Evolutionary conservation across 2,329 filamentous ascomycete species (phyloP).

Genomic region (Penicillium sp.): DNA sequence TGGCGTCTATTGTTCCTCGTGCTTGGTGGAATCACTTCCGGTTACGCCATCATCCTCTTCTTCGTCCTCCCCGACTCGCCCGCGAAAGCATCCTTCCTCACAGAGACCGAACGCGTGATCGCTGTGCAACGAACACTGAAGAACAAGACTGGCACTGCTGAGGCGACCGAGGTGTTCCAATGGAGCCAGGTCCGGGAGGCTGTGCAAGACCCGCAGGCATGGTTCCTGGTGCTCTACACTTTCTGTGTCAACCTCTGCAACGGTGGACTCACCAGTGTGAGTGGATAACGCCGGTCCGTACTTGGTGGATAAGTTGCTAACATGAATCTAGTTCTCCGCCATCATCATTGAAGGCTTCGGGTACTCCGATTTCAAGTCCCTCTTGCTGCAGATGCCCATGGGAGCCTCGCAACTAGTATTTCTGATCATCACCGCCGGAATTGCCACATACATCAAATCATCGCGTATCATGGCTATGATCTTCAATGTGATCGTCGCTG

Average conservation of each 20-base stretch:
- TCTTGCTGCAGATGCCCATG: conserved; percentile 40
- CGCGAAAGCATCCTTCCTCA: conserved; percentile 36
- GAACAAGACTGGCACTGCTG: conserved; percentile 54
- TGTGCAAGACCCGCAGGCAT: conserved; percentile 32
- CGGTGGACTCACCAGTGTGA: conserved; percentile 31
- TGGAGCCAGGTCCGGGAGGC: conserved; percentile 42
- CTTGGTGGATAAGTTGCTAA: background rate
- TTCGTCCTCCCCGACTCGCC: conserved; percentile 20
- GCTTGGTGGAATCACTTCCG: conserved; percentile 31
- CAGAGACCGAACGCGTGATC: conserved; percentile 44
- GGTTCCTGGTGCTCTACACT: conserved; percentile 34
- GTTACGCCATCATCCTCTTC: conserved; percentile 20
- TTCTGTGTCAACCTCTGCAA: conserved; percentile 36
- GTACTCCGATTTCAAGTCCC: conserved; percentile 35
- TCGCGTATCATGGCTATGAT: conserved; percentile 37
- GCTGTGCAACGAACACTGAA: conserved; percentile 54
- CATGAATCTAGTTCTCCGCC: conserved; percentile 24
- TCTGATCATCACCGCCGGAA: conserved; percentile 27
- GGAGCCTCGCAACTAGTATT: conserved; percentile 36
- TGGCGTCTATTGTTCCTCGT: conserved; percentile 35
- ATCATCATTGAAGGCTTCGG: conserved; percentile 41
- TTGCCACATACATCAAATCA: conserved; percentile 29
- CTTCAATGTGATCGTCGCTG: background rate
- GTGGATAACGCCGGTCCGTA: background rate
- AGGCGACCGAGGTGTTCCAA: conserved; percentile 50